These are phyloP conservation scores for Solanum gandarillasii DNA, from an alignment of 257 asterid genomes.

Conservation along the genomic window DNA sequence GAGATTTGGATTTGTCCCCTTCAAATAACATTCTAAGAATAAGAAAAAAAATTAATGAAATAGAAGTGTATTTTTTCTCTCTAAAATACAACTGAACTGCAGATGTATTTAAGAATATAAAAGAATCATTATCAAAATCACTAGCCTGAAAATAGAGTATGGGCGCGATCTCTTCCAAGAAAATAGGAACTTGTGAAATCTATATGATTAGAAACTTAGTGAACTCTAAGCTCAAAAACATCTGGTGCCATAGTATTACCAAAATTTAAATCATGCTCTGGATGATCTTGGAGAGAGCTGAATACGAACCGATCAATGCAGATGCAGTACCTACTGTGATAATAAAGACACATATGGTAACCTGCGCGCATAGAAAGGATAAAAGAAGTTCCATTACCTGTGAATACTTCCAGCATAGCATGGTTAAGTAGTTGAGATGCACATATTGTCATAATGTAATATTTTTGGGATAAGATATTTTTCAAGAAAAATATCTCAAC, in stretches of 20 bases:
- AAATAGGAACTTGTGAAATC: neutral
- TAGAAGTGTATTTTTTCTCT: neutral
- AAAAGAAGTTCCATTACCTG: neutral
- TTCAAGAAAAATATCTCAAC: neutral
- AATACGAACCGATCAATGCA: conserved; percentile 16
- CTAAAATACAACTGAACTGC: neutral
- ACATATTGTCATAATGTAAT: neutral
- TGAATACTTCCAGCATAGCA: neutral
- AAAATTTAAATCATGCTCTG: neutral
- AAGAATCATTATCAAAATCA: neutral
- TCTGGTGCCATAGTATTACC: neutral
- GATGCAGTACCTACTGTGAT: conserved; percentile 13
- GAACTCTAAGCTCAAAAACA: neutral
- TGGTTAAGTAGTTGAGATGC: neutral
- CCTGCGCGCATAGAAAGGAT: conserved; percentile 6
- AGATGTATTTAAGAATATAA: neutral
- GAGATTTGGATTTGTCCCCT: neutral
- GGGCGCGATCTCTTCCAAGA: neutral
- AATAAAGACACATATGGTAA: conserved; percentile 9
- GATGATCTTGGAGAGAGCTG: conserved; percentile 17
- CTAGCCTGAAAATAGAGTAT: neutral
- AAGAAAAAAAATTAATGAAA: neutral
- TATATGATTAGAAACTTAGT: neutral
- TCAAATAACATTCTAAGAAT: neutral
- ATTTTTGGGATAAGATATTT: neutral